Conservation (phyloP, 1,284 basidiomycete genomes). For the Austroboletus olivaceoglutinosus region DNA sequence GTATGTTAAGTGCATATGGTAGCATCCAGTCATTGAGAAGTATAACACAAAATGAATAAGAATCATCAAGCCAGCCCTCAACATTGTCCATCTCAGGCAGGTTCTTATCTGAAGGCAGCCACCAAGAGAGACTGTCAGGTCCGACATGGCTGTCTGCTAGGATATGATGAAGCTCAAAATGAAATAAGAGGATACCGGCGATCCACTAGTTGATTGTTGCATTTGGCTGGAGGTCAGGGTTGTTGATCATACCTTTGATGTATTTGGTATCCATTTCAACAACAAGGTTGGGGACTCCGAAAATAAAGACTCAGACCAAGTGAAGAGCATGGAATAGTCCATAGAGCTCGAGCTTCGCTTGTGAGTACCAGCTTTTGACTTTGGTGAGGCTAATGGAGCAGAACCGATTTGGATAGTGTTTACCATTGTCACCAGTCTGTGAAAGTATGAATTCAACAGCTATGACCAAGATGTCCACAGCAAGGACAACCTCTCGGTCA, state of each 20-base stretch:
- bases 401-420: too few relatives aligned
- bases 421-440: too few relatives aligned
- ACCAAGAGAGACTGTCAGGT: conserved; percentile 21
- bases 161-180: conserved; percentile 32
- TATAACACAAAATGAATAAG: too few relatives aligned
- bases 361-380: too few relatives aligned
- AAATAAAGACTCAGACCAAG: background rate
- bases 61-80: too few relatives aligned
- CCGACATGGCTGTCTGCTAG: conserved; percentile 26
- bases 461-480: background rate
- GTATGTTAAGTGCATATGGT: too few relatives aligned
- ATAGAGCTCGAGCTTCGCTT: too few relatives aligned
- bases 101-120: background rate
- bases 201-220: conserved; percentile 44
- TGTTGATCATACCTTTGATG: too few relatives aligned
- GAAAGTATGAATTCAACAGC: background rate
- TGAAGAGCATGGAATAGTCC: background rate
- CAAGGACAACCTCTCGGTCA: background rate
- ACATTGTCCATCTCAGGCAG: background rate
- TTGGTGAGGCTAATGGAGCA: too few relatives aligned
- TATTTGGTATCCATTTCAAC: too few relatives aligned
- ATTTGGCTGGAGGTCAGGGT: conserved; percentile 21
- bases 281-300: background rate
- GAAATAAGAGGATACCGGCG: conserved; percentile 35
- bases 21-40: background rate